Conservation (phyloP, 441 rosid species). For the Cnidoscolus chayamansa region DNA sequence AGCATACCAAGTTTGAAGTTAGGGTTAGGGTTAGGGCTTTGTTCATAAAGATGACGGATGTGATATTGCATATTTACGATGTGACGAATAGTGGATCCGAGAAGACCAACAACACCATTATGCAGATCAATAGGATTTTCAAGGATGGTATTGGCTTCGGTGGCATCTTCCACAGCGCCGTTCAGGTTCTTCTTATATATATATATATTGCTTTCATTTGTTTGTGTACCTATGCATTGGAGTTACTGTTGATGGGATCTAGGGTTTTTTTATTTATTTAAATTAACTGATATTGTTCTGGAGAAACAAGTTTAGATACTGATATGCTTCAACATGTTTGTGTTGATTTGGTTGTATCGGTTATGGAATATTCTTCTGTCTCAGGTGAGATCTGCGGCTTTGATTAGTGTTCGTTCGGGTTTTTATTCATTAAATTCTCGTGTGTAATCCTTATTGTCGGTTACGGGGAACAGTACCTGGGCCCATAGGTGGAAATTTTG, state of each 20-base stretch:
- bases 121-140: conserved; percentile 92
- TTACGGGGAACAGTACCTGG: conserved; percentile 6
- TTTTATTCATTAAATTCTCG: neutral
- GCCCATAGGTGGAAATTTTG: neutral
- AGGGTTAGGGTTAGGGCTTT: conserved; percentile 30
- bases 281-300: neutral
- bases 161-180: conserved; percentile 97
- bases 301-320: neutral
- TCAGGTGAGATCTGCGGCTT: conserved; percentile 20
- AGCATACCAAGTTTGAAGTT: conserved; percentile 11
- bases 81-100: conserved; percentile 98
- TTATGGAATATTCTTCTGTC: neutral
- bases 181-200: conserved; percentile 51
- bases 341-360: neutral
- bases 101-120: conserved; percentile 83
- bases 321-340: no score
- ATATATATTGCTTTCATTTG: neutral
- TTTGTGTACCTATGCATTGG: neutral
- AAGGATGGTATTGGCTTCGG: conserved; percentile 93
- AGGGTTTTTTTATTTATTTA: neutral
- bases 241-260: conserved; percentile 11
- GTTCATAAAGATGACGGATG: conserved; percentile 58
- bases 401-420: neutral
- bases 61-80: conserved; percentile 77
- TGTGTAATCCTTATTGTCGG: neutral